These are phyloP conservation scores for Cucumis hystrix DNA, from an alignment of 306 rosid genomes.

Conservation along the genomic window DNA sequence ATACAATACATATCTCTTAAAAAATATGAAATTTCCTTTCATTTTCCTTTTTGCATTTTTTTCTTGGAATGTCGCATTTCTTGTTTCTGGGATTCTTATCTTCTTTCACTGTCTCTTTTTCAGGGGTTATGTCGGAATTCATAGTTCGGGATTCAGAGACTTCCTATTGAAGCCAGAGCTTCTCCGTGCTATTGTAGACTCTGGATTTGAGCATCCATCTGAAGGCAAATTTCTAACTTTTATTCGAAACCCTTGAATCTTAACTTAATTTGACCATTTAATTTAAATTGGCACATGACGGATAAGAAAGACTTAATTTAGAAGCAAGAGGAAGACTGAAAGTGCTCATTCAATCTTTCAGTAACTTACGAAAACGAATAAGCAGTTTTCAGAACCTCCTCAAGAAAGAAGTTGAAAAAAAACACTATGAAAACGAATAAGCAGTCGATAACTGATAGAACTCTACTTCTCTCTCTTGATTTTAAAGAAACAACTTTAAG, in stretches of 20 bases:
- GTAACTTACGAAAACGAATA: too few species aligned
- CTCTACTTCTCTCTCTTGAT: background rate
- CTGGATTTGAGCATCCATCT: slow-evolving; percentile 98
- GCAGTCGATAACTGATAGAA: too few species aligned
- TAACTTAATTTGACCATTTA: background rate
- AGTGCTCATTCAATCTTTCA: too few species aligned
- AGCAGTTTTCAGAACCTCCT: too few species aligned
- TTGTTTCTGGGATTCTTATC: background rate
- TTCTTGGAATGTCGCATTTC: too few species aligned
- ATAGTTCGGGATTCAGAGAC: slow-evolving; percentile 99
- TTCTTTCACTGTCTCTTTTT: background rate
- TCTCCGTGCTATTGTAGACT: slow-evolving; percentile 95
- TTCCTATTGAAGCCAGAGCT: slow-evolving; percentile 98
- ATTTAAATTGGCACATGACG: background rate
- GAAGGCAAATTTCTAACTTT: slow-evolving; percentile 51
- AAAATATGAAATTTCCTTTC: background rate
- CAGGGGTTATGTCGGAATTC: slow-evolving; percentile 98
- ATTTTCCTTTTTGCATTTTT: too few species aligned
- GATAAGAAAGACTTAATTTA: too few species aligned
- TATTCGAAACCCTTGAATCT: background rate
- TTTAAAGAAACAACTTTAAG: background rate
- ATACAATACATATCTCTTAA: background rate
- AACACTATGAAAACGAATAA: too few species aligned
- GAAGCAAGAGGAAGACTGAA: too few species aligned
- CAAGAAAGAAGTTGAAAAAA: too few species aligned